Conservation (phyloP, 164 flowering plant species). For the Taxillus chinensis region DNA sequence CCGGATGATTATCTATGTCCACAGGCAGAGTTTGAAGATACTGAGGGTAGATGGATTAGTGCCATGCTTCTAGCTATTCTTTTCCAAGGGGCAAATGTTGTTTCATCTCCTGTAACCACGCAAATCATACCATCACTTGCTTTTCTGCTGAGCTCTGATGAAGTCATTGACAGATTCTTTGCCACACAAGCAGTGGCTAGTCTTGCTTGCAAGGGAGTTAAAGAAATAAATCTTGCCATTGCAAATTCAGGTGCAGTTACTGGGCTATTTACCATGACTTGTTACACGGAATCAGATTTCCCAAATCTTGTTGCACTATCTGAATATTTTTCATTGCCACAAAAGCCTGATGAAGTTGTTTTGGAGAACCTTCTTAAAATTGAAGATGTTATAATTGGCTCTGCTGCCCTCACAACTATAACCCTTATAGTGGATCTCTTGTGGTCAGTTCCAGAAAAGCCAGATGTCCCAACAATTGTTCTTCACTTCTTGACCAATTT, state of each 20-base stretch:
- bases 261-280: slow-evolving; percentile 53
- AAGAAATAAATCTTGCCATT: slow-evolving; percentile 46
- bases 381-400: slow-evolving; percentile 64
- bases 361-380: slow-evolving; percentile 60
- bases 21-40: slow-evolving; percentile 68
- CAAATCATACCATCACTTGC: slow-evolving; percentile 65
- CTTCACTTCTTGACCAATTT: slow-evolving; percentile 52
- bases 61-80: slow-evolving; percentile 61
- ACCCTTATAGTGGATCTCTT: slow-evolving; percentile 73
- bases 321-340: slow-evolving; percentile 53
- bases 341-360: slow-evolving; percentile 62
- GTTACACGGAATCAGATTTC: slow-evolving; percentile 62
- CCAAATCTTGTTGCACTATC: slow-evolving; percentile 56
- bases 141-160: slow-evolving; percentile 56
- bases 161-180: slow-evolving; percentile 57
- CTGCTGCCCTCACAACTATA: slow-evolving; percentile 65
- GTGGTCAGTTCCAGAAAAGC: slow-evolving; percentile 78
- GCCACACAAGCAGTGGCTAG: slow-evolving; percentile 84
- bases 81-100: slow-evolving; percentile 59
- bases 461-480: slow-evolving; percentile 68
- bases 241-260: slow-evolving; percentile 82
- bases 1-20: slow-evolving; percentile 1
- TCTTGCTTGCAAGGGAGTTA: slow-evolving; percentile 50
- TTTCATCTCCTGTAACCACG: slow-evolving; percentile 45
- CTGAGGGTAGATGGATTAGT: slow-evolving; percentile 73